Evolutionary conservation across 805 yeast genomes (phyloP).

Genomic region (Tetrapisispora iriomotensis): DNA sequence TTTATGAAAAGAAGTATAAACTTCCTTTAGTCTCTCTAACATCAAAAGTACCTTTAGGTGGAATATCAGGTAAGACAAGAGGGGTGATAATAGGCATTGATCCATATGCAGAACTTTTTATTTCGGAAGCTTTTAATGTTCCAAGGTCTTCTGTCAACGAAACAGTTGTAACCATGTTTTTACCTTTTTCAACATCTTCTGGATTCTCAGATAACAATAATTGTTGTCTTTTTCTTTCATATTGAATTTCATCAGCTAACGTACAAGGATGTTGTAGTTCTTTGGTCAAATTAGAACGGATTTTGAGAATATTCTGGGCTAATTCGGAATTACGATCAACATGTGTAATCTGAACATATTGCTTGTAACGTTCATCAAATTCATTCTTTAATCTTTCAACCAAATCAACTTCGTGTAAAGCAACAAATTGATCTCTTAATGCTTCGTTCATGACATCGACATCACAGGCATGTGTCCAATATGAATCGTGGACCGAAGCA

Average conservation of each 20-base stretch:
- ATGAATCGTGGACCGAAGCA: constrained; percentile 96
- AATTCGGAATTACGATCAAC: constrained; percentile 44
- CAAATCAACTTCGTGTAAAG: constrained; percentile 64
- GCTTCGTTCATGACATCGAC: constrained; percentile 59
- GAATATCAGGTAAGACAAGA: constrained; percentile 59
- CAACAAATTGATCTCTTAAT: constrained; percentile 71
- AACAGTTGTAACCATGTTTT: constrained; percentile 58
- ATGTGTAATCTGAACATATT: constrained; percentile 50
- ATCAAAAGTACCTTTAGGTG: constrained; percentile 75
- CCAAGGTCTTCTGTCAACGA: constrained; percentile 38
- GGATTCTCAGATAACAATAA: constrained; percentile 46
- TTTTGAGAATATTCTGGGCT: constrained; percentile 39
- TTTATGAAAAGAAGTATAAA: constrained; percentile 58
- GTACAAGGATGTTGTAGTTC: constrained; percentile 47
- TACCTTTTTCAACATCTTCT: constrained; percentile 39
- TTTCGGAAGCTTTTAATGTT: constrained; percentile 10
- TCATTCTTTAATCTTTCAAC: constrained; percentile 64
- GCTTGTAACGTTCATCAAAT: constrained; percentile 69
- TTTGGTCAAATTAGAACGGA: constrained; percentile 40
- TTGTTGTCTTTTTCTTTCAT: constrained; percentile 56
- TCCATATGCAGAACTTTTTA: constrained; percentile 18
- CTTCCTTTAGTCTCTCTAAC: constrained; percentile 63
- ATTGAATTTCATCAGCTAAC: constrained; percentile 59
- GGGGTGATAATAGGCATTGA: constrained; percentile 49
- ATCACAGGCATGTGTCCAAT: constrained; percentile 94